Conservation (phyloP, 164 flowering plant genomes). For the Stephania japonica region DNA sequence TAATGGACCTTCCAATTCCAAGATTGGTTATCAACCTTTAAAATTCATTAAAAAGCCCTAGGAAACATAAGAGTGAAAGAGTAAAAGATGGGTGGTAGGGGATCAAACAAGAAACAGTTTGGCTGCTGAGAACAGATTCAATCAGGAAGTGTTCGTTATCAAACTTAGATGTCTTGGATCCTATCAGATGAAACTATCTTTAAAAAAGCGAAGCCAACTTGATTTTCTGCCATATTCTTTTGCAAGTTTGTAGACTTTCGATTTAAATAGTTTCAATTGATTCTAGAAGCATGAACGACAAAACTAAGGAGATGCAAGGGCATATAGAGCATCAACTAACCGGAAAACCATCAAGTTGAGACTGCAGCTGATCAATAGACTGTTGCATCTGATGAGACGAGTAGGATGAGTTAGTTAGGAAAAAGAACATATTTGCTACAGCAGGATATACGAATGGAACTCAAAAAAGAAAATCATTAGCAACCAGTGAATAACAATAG, state of each 20-base stretch:
- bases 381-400: conserved; percentile 37
- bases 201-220: too few relatives aligned
- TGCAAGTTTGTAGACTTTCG: too few relatives aligned
- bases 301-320: too few relatives aligned
- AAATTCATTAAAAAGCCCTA: neutral
- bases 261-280: too few relatives aligned
- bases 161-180: too few relatives aligned
- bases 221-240: too few relatives aligned
- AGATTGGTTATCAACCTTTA: neutral
- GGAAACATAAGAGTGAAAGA: neutral
- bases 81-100: neutral
- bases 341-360: conserved; percentile 32
- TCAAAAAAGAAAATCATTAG: neutral
- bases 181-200: too few relatives aligned
- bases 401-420: neutral
- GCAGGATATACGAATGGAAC: neutral
- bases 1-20: neutral
- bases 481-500: neutral
- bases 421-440: neutral
- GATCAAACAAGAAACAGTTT: neutral
- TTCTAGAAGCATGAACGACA: too few relatives aligned
- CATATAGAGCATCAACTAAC: conserved; percentile 27
- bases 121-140: too few relatives aligned
- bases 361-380: conserved; percentile 37
- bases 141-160: too few relatives aligned